Percentiles rank a stretch among this genome's conserved stretches.
Evolutionary conservation across 1,139 yeast genomes (phyloP).

Genomic region (Keqinozyma sinolaborantium): DNA sequence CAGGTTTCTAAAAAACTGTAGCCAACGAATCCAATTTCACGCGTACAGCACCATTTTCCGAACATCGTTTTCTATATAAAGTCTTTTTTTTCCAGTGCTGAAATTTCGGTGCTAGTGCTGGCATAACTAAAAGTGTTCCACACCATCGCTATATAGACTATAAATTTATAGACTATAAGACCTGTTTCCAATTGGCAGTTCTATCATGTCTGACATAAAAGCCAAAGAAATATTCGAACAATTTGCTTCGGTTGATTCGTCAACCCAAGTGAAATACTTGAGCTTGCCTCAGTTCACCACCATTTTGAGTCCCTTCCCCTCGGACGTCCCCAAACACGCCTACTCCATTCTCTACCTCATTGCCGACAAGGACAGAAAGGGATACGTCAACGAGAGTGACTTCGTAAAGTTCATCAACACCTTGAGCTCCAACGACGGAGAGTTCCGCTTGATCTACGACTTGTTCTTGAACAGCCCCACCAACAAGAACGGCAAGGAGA

Average conservation of each 20-base stretch:
- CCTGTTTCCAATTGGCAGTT: constrained; percentile 1
- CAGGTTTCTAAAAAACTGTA: no score
- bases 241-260: constrained; percentile 29
- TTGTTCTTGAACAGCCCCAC: constrained; percentile 13
- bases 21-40: no score
- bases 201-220: constrained; percentile 19
- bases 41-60: no score
- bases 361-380: constrained; percentile 61
- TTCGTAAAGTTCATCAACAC: constrained; percentile 58
- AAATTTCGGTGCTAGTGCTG: no score
- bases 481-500: constrained; percentile 20
- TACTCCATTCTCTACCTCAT: constrained; percentile 56
- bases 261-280: constrained; percentile 20
- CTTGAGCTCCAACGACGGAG: constrained; percentile 55
- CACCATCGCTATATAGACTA: no score
- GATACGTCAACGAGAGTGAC: constrained; percentile 56
- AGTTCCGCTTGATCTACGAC: constrained; percentile 52
- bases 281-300: constrained; percentile 37
- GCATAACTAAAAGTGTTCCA: no score
- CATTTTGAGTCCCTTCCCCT: constrained; percentile 40
- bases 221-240: constrained; percentile 41
- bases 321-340: constrained; percentile 38
- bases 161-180: no score
- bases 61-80: neutral
- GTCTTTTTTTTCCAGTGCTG: neutral